Base-by-base conservation (phyloP, 495 filamentous ascomycete species). In the Neurospora tetrasperma region DNA sequence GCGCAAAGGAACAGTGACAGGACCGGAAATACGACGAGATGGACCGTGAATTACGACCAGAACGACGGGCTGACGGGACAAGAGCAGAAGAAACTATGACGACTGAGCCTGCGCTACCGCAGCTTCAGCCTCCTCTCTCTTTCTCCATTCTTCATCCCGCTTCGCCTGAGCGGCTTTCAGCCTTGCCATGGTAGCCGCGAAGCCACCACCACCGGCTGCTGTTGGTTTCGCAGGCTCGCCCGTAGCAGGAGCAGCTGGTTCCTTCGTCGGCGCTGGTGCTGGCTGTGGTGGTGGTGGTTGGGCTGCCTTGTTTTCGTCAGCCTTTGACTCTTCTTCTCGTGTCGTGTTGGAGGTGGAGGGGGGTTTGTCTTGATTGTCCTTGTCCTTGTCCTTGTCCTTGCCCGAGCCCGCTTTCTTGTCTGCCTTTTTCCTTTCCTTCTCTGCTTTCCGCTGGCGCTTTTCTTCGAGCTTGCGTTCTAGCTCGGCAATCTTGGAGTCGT, bases 141-240 rank as follows among this genome's bases (percentile, higher is more conserved):
- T 73, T 39, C 74, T 73, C 71, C 75, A 77, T 48, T 78, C 78
- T 38, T 76, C 79, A 2, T 81, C 77, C 38, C 73, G 75, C 73
- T 82, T 81, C 9, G 82, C 81, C 71, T 85, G 82, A 4, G 83
- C 83, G 14, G 82, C 82, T 42, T 76, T 72, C 14, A 85, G 69
- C 44, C 82, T 78, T 3, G 80, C 83, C 80, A 85, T 80, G 9
- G 79, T 83, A 23, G 81, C 80, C 23, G 83, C 75, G 59, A 78
- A 78, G 74, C 76, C 75, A 74, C 46, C 77, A 68, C 44, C 44
- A 48, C 16, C 18, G 7, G 18, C 43, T 44, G 43, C 18, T 44
- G 72, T 70, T 59, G 48, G 41, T 62, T 70, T 75, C 14, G 54
- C 41, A 66, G 72, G 48, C 31, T 38, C 23, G 20, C 48, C 72